phyloP scores from a whole-genome alignment of 108 stramenopile species.

The Cyclotella atomus region DNA sequence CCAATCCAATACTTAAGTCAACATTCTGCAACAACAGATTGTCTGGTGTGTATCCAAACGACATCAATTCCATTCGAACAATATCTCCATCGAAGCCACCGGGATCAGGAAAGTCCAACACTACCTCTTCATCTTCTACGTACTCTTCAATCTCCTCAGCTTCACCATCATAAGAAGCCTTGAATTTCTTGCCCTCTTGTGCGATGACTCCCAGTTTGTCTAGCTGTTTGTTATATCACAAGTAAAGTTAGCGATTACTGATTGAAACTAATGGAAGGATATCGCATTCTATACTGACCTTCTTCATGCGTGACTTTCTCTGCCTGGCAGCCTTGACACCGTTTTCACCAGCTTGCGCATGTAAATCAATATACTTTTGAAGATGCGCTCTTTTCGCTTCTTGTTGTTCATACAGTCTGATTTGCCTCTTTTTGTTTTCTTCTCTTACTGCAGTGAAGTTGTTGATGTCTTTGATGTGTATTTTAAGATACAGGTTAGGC shows the following conservation, averaged over 20 bases:
- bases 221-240: constrained; percentile 25
- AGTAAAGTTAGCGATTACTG: not conserved
- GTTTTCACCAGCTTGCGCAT: constrained; percentile 75
- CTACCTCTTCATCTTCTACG: constrained; percentile 77
- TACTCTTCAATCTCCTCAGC: constrained; percentile 81
- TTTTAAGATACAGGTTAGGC: no score
- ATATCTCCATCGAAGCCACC: constrained; percentile 71
- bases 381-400: constrained; percentile 75
- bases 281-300: not conserved
- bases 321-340: constrained; percentile 69
- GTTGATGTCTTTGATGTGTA: constrained; percentile 84
- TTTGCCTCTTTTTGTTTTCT: constrained; percentile 77
- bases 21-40: constrained; percentile 59
- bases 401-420: constrained; percentile 65
- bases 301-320: constrained; percentile 74
- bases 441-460: constrained; percentile 79
- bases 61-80: constrained; percentile 78
- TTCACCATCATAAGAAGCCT: constrained; percentile 63
- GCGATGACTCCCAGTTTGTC: constrained; percentile 73
- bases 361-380: constrained; percentile 79
- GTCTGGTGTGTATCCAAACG: constrained; percentile 81
- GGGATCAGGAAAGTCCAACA: constrained; percentile 83
- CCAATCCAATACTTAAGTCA: constrained; percentile 61
- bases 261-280: not conserved
- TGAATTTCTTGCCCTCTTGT: constrained; percentile 66